phyloP scores from a whole-genome alignment of 129 eudicot species.

The Erigeron canadensis region DNA sequence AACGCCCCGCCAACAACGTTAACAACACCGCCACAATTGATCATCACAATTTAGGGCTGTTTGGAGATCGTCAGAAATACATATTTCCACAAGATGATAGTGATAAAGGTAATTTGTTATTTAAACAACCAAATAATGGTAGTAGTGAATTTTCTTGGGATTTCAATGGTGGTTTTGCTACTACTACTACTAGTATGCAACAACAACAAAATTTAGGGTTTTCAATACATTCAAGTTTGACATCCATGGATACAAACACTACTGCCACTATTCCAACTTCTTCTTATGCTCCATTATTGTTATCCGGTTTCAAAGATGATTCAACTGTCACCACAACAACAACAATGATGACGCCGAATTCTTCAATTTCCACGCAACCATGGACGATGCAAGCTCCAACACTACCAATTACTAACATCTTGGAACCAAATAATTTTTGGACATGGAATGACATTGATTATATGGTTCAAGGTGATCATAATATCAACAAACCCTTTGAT shows the following conservation, averaged over 20 bases:
- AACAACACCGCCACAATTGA: background rate
- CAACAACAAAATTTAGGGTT: slow-evolving; percentile 41
- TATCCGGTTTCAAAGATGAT: slow-evolving; percentile 36
- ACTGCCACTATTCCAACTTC: slow-evolving; percentile 26
- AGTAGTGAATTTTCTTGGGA: slow-evolving; percentile 34
- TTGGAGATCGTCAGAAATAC: slow-evolving; percentile 20
- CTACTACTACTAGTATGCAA: slow-evolving; percentile 18
- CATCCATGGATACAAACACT: slow-evolving; percentile 36
- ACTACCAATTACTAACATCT: slow-evolving; percentile 25
- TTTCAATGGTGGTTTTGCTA: slow-evolving; percentile 19
- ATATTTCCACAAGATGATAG: slow-evolving; percentile 20
- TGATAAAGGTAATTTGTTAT: slow-evolving; percentile 20
- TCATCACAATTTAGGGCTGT: slow-evolving; percentile 29
- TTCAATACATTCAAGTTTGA: slow-evolving; percentile 40
- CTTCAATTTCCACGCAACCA: slow-evolving; percentile 36
- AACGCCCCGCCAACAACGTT: slow-evolving; percentile 34
- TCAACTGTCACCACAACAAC: slow-evolving; percentile 43
- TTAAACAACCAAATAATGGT: slow-evolving; percentile 22
- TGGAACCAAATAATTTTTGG: slow-evolving; percentile 60
- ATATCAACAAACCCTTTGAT: slow-evolving; percentile 67
- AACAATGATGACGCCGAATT: slow-evolving; percentile 23
- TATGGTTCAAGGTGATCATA: slow-evolving; percentile 52
- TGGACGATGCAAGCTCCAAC: slow-evolving; percentile 44
- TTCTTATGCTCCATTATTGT: slow-evolving; percentile 32
- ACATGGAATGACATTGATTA: slow-evolving; percentile 70